Conservation (phyloP, 805 yeast species). For the Sugiyamaella boreocaroliniensis region DNA sequence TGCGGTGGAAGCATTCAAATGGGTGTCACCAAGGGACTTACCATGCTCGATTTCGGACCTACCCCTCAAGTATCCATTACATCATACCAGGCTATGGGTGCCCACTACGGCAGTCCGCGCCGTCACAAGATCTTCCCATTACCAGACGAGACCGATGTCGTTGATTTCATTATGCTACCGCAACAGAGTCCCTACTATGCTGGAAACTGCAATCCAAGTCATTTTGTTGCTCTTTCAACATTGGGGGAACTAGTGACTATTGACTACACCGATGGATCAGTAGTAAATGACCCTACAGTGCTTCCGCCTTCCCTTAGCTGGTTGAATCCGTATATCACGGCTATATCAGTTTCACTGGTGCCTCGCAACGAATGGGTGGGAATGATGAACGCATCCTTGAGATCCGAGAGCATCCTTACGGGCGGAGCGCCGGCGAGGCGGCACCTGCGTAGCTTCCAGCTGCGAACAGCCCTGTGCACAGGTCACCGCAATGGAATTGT, state of each 20-base stretch:
- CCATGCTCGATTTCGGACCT: constrained; percentile 66
- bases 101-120: constrained; percentile 58
- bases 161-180: constrained; percentile 49
- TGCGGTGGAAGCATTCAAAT: constrained; percentile 57
- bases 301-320: constrained; percentile 78
- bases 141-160: constrained; percentile 37
- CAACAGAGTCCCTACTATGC: constrained; percentile 65
- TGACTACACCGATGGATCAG: constrained; percentile 49
- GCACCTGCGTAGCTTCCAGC: constrained; percentile 41
- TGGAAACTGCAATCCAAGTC: constrained; percentile 72
- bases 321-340: constrained; percentile 66
- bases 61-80: constrained; percentile 73
- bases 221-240: constrained; percentile 51
- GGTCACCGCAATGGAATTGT: constrained; percentile 82
- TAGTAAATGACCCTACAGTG: constrained; percentile 47
- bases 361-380: constrained; percentile 71
- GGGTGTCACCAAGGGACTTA: constrained; percentile 38
- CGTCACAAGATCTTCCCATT: constrained; percentile 52
- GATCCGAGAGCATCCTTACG: constrained; percentile 43
- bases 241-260: constrained; percentile 61
- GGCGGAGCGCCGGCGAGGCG: constrained; percentile 74
- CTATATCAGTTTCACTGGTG: constrained; percentile 47
- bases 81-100: constrained; percentile 75
- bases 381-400: constrained; percentile 49
- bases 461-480: constrained; percentile 57